Evolutionary conservation across 1,284 basidiomycete genomes (phyloP).

Genomic region (Cryptococcus neoformans): DNA sequence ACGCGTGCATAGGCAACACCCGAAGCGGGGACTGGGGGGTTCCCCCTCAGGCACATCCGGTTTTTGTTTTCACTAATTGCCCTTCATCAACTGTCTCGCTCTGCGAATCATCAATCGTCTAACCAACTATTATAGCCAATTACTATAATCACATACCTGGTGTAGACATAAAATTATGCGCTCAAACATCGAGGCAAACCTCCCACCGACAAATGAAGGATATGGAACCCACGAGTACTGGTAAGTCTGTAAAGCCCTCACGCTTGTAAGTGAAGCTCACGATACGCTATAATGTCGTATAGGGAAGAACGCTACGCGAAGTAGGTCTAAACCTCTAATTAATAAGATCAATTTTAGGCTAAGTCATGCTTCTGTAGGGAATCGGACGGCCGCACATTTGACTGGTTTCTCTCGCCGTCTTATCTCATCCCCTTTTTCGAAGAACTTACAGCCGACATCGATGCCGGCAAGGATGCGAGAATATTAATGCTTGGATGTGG

Average conservation of each 20-base stretch:
- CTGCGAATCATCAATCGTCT: too few species aligned
- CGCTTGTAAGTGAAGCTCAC: slow-evolving; percentile 5
- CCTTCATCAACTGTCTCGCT: too few species aligned
- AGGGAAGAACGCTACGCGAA: slow-evolving; percentile 68
- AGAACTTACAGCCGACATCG: slow-evolving; percentile 23
- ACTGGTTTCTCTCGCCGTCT: slow-evolving; percentile 56
- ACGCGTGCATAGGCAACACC: too few species aligned
- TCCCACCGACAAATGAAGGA: slow-evolving; percentile 67
- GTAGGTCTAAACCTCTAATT: slow-evolving; percentile 50
- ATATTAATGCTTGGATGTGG: slow-evolving; percentile 91
- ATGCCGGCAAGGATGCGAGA: slow-evolving; percentile 55
- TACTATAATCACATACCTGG: too few species aligned
- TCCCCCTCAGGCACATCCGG: too few species aligned
- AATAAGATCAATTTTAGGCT: not conserved
- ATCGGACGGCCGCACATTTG: slow-evolving; percentile 63
- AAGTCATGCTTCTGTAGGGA: slow-evolving; percentile 53
- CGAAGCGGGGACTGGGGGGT: too few species aligned
- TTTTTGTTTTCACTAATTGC: too few species aligned
- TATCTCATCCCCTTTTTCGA: slow-evolving; percentile 46
- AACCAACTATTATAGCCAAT: too few species aligned
- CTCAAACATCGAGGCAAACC: slow-evolving; percentile 41
- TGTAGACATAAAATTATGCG: slow-evolving; percentile 7
- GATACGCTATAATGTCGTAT: not conserved
- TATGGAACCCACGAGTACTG: slow-evolving; percentile 74
- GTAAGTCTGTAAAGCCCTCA: slow-evolving; percentile 49